phyloP scores from a whole-genome alignment of 805 yeast species.

The Kluyveromyces siamensis region DNA sequence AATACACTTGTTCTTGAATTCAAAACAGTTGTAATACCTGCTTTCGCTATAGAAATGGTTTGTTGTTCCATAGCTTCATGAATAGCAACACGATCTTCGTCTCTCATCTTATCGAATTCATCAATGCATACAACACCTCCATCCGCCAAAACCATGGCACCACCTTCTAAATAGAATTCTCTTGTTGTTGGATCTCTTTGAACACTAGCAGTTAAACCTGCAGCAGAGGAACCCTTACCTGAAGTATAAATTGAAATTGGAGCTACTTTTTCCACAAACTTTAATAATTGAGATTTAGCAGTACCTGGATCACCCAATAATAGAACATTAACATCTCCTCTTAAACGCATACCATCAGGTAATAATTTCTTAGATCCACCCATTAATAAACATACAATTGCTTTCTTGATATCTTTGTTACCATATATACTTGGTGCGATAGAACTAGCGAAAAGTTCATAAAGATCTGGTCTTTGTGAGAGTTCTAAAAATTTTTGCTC shows the following conservation, averaged over 20 bases:
- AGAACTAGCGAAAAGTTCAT: slow-evolving; percentile 74
- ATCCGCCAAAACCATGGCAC: slow-evolving; percentile 99
- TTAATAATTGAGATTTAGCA: slow-evolving; percentile 91
- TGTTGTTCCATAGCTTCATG: slow-evolving; percentile 99
- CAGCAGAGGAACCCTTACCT: slow-evolving; percentile 99
- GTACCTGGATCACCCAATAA: slow-evolving; percentile 98
- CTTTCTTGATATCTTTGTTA: slow-evolving; percentile 82
- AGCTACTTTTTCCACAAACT: slow-evolving; percentile 89
- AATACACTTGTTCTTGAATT: slow-evolving; percentile 94
- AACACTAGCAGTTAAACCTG: slow-evolving; percentile 97
- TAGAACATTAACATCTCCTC: slow-evolving; percentile 95
- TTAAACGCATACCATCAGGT: slow-evolving; percentile 92
- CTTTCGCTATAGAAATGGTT: slow-evolving; percentile 96
- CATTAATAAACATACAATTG: slow-evolving; percentile 83
- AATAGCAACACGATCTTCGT: slow-evolving; percentile 96
- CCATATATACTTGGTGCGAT: slow-evolving; percentile 98
- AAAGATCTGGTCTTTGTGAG: slow-evolving; percentile 76
- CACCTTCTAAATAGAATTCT: slow-evolving; percentile 95
- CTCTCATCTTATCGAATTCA: slow-evolving; percentile 99
- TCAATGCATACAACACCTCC: slow-evolving; percentile 99
- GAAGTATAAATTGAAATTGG: slow-evolving; percentile 95
- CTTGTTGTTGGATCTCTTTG: slow-evolving; percentile 83
- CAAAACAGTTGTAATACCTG: slow-evolving; percentile 94
- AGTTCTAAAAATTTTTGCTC: slow-evolving; percentile 82
- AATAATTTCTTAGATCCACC: slow-evolving; percentile 89